These are phyloP conservation scores for Neophaeococcomyces mojaviensis DNA, from an alignment of 2,329 filamentous ascomycete genomes.

Conservation along the genomic window DNA sequence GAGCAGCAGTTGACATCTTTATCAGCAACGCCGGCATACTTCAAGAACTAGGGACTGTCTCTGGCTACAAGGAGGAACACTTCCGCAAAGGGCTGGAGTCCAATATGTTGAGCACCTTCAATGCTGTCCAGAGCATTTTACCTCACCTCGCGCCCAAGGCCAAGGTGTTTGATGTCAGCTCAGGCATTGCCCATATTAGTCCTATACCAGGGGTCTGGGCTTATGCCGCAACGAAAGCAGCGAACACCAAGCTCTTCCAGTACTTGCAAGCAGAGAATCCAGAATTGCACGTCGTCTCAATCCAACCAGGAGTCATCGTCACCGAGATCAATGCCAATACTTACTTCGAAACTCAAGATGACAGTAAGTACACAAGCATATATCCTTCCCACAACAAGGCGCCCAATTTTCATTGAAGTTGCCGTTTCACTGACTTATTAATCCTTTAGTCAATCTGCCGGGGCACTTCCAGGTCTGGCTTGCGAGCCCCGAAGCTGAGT, in stretches of 20 bases:
- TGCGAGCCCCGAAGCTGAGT: constrained; percentile 38
- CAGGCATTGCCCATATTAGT: no score
- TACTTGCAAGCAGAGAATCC: constrained; percentile 35
- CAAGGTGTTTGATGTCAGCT: no score
- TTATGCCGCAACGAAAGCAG: constrained; percentile 38
- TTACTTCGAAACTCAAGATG: neutral
- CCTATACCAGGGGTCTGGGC: constrained; percentile 5
- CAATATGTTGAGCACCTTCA: constrained; percentile 10
- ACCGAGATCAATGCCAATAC: constrained; percentile 11
- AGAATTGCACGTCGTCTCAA: constrained; percentile 31
- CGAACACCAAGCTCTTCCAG: constrained; percentile 35
- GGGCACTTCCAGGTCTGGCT: constrained; percentile 41
- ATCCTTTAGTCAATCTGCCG: constrained; percentile 28
- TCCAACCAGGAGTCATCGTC: constrained; percentile 35
- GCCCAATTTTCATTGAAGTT: no score
- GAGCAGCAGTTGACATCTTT: no score
- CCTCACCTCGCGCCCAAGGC: no score
- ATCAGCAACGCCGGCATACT: constrained; percentile 11
- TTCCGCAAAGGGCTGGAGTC: constrained; percentile 12
- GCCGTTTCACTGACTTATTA: no score
- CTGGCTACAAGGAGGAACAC: constrained; percentile 4
- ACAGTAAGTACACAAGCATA: no score
- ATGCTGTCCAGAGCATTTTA: no score
- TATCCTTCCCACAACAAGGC: no score
- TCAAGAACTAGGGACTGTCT: constrained; percentile 1